These are phyloP conservation scores for Nicotiana knightiana DNA, from an alignment of 257 asterid genomes.

Conservation along the genomic window DNA sequence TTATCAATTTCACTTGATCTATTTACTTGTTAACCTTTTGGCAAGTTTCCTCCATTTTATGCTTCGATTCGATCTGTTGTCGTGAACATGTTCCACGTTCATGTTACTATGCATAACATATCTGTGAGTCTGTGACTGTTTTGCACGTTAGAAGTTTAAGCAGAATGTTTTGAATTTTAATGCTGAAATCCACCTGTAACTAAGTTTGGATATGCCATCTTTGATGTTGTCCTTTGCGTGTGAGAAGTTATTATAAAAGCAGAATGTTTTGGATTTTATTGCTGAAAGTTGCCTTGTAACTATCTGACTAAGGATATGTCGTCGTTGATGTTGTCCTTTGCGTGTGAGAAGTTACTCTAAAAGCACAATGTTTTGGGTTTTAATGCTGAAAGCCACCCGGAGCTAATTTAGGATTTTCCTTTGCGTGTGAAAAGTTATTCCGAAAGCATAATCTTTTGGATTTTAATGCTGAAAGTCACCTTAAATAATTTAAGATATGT, in stretches of 20 bases:
- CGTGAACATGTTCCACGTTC: neutral
- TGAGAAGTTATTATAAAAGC: neutral
- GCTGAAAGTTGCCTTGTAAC: neutral
- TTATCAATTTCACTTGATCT: neutral
- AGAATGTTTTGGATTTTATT: neutral
- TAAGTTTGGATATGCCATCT: neutral
- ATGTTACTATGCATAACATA: neutral
- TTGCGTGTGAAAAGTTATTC: neutral
- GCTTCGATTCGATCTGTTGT: neutral
- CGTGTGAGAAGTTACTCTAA: neutral
- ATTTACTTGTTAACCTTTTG: neutral
- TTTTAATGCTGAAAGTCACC: neutral
- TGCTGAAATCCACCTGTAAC: neutral
- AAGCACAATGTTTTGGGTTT: no score
- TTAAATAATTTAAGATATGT: neutral
- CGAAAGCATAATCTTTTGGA: neutral
- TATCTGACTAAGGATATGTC: neutral
- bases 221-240: neutral
- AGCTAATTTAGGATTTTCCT: neutral
- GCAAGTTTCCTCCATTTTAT: neutral
- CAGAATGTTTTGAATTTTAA: neutral
- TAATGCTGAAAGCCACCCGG: no score
- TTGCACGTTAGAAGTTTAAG: neutral
- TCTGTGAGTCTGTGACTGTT: neutral
- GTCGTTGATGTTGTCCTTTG: neutral